phyloP scores from a whole-genome alignment of 805 yeast species.

The Candida cerambycidarum region DNA sequence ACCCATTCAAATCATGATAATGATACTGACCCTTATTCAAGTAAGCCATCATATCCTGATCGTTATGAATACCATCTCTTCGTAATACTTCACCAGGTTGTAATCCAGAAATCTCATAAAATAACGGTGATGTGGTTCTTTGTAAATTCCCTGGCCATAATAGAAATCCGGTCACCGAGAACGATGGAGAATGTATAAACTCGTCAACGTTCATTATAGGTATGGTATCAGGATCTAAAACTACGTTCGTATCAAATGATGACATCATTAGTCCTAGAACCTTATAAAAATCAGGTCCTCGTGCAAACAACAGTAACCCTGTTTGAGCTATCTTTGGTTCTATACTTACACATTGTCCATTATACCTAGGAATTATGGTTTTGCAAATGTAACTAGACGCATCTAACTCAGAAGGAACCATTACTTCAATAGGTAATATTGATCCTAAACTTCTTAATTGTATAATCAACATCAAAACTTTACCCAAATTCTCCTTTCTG shows the following conservation, averaged over 20 bases:
- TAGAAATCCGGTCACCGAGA: constrained; percentile 24
- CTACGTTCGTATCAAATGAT: constrained; percentile 32
- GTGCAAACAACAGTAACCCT: background rate
- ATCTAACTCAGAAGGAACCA: constrained; percentile 25
- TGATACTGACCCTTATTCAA: constrained; percentile 15
- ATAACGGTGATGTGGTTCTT: constrained; percentile 31
- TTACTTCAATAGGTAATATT: constrained; percentile 34
- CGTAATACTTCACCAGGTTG: constrained; percentile 28
- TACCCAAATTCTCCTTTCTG: constrained; percentile 21
- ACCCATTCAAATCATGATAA: constrained; percentile 34
- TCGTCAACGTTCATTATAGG: constrained; percentile 31
- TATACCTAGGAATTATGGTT: constrained; percentile 54
- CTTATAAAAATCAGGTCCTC: constrained; percentile 26
- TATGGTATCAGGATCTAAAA: constrained; percentile 35
- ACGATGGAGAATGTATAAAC: constrained; percentile 25
- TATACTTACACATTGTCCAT: constrained; percentile 61
- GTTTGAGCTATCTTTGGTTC: constrained; percentile 13
- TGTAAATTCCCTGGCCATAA: constrained; percentile 41
- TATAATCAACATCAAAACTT: constrained; percentile 28
- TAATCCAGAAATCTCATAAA: constrained; percentile 32
- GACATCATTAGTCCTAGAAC: constrained; percentile 32
- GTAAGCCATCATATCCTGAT: constrained; percentile 23
- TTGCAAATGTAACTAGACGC: constrained; percentile 35
- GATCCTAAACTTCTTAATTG: constrained; percentile 34
- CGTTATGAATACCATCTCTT: constrained; percentile 30